Evolutionary conservation across 306 rosid species (phyloP).

Genomic region (Dalbergia oliveri): DNA sequence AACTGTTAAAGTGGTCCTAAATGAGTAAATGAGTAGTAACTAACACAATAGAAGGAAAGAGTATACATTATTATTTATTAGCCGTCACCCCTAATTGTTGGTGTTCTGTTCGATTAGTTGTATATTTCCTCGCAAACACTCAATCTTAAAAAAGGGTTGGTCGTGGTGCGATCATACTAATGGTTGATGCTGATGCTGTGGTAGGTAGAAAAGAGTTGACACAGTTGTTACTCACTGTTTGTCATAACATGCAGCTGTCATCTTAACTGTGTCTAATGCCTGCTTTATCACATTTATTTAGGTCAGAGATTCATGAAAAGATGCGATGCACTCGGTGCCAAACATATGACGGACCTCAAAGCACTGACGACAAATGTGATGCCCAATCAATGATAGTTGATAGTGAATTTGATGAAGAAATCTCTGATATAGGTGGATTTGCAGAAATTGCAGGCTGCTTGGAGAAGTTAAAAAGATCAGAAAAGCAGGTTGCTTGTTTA

Average conservation of each 20-base stretch:
- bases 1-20: constrained; percentile 5
- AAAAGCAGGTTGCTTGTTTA: constrained; percentile 77
- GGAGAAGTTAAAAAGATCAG: constrained; percentile 79
- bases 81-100: background rate
- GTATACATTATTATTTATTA: background rate
- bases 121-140: constrained; percentile 15
- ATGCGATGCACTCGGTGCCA: constrained; percentile 89
- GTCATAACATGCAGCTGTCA: constrained; percentile 14
- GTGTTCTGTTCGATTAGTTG: background rate
- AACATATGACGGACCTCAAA: constrained; percentile 53
- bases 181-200: background rate
- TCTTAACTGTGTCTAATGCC: constrained; percentile 29
- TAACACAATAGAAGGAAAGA: background rate
- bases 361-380: constrained; percentile 43
- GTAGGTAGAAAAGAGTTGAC: constrained; percentile 31
- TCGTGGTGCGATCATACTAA: background rate
- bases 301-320: constrained; percentile 95
- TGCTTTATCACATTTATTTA: constrained; percentile 44
- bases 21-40: background rate
- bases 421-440: constrained; percentile 90
- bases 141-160: background rate
- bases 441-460: constrained; percentile 90
- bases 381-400: constrained; percentile 39
- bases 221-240: background rate
- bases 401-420: constrained; percentile 61